phyloP scores from a whole-genome alignment of 805 yeast genomes.

The Barnettozyma vustinii region DNA sequence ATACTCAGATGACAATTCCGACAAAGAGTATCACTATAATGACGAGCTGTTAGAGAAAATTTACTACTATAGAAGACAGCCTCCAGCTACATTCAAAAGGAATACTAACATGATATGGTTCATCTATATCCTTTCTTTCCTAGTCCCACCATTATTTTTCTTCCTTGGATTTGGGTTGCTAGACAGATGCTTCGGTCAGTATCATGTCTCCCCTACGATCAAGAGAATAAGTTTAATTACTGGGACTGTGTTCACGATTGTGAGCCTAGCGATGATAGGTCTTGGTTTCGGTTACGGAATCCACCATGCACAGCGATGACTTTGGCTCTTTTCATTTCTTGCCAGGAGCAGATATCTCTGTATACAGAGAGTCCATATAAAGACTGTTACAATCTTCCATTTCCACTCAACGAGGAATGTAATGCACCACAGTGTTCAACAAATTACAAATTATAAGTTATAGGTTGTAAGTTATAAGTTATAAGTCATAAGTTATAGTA shows the following conservation, averaged over 20 bases:
- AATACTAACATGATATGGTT: constrained; percentile 6
- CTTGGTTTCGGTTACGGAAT: constrained; percentile 36
- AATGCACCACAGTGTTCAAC: no score
- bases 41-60: constrained; percentile 18
- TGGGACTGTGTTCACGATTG: constrained; percentile 15
- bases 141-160: constrained; percentile 26
- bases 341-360: neutral
- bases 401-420: neutral
- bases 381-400: neutral
- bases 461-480: no score
- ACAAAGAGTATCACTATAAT: constrained; percentile 4
- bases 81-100: neutral
- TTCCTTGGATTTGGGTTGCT: constrained; percentile 24
- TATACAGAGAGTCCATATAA: no score
- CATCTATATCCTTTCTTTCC: constrained; percentile 17
- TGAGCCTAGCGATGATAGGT: constrained; percentile 35
- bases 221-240: constrained; percentile 19
- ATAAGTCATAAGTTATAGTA: no score
- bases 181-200: constrained; percentile 13
- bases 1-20: neutral
- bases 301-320: constrained; percentile 1
- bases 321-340: no score
- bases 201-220: constrained; percentile 4
- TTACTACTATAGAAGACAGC: constrained; percentile 13
- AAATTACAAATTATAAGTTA: no score